Conservation (phyloP, 2,329 filamentous ascomycete species). For the Fusarium duplospermum region DNA sequence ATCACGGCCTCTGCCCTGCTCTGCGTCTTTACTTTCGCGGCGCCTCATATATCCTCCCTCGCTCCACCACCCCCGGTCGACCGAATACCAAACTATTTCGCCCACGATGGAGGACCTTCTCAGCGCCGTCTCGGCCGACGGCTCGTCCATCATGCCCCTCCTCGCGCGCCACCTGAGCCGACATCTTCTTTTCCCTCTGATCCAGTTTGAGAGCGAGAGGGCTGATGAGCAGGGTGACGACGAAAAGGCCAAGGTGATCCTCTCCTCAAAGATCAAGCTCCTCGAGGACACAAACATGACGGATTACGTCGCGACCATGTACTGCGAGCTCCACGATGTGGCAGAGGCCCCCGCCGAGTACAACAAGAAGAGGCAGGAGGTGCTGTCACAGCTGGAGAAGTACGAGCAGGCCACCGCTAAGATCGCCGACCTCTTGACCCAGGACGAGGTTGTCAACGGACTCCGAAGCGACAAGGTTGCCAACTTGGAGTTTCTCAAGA, state of each 20-base stretch:
- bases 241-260: slow-evolving; percentile 74
- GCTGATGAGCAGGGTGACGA: slow-evolving; percentile 78
- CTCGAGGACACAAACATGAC: slow-evolving; percentile 99
- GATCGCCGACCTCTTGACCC: slow-evolving; percentile 86
- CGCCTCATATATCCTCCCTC: slow-evolving; percentile 38
- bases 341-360: slow-evolving; percentile 86
- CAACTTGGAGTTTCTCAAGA: slow-evolving; percentile 98
- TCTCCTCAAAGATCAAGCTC: slow-evolving; percentile 89
- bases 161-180: slow-evolving; percentile 93
- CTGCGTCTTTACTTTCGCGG: slow-evolving; percentile 40
- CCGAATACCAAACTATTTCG: slow-evolving; percentile 24
- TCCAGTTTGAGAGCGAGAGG: slow-evolving; percentile 89
- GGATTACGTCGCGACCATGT: slow-evolving; percentile 93
- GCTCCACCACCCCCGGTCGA: slow-evolving; percentile 18
- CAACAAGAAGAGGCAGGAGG: slow-evolving; percentile 87
- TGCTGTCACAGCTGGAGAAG: slow-evolving; percentile 83
- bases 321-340: slow-evolving; percentile 88
- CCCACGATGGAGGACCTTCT: slow-evolving; percentile 57
- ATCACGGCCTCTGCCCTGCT: slow-evolving; percentile 17
- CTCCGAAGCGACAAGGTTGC: slow-evolving; percentile 96
- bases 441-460: slow-evolving; percentile 90
- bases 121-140: slow-evolving; percentile 68
- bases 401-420: slow-evolving; percentile 89
- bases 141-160: slow-evolving; percentile 87
- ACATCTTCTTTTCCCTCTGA: slow-evolving; percentile 94